These are phyloP conservation scores for Penicillium decumbens DNA, from an alignment of 2,329 filamentous ascomycete genomes.

Conservation along the genomic window DNA sequence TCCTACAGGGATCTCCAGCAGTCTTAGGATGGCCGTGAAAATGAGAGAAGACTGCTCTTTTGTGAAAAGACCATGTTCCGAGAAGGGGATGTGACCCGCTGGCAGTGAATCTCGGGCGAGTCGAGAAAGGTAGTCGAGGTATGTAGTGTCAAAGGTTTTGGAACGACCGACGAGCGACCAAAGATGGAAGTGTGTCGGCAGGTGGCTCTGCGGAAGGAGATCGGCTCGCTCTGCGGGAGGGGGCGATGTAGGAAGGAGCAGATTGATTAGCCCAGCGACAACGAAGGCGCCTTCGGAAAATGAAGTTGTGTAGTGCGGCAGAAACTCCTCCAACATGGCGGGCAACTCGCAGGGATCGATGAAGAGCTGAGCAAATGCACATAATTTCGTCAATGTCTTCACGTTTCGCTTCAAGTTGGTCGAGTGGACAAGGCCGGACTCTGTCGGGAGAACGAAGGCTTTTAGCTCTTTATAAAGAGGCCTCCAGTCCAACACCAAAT, in stretches of 20 bases:
- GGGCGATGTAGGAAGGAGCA: slow-evolving; percentile 79
- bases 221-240: slow-evolving; percentile 62
- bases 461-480: slow-evolving; percentile 92
- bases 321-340: slow-evolving; percentile 72
- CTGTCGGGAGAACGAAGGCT: slow-evolving; percentile 77
- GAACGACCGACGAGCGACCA: slow-evolving; percentile 93
- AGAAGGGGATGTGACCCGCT: slow-evolving; percentile 71
- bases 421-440: slow-evolving; percentile 62
- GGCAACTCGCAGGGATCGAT: slow-evolving; percentile 85
- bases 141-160: slow-evolving; percentile 76
- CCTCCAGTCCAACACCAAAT: slow-evolving; percentile 88
- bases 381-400: slow-evolving; percentile 78
- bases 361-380: slow-evolving; percentile 83
- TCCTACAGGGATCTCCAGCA: slow-evolving; percentile 93
- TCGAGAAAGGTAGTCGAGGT: slow-evolving; percentile 84
- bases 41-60: slow-evolving; percentile 86
- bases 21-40: slow-evolving; percentile 81
- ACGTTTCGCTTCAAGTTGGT: slow-evolving; percentile 62
- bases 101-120: slow-evolving; percentile 77
- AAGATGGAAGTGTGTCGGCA: slow-evolving; percentile 92
- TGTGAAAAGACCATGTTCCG: slow-evolving; percentile 84
- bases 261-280: slow-evolving; percentile 79
- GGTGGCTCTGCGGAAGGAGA: slow-evolving; percentile 79
- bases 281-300: slow-evolving; percentile 90
- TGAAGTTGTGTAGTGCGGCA: slow-evolving; percentile 88